Evolutionary conservation across 306 rosid genomes (phyloP).

Genomic region (Vicia faba): DNA sequence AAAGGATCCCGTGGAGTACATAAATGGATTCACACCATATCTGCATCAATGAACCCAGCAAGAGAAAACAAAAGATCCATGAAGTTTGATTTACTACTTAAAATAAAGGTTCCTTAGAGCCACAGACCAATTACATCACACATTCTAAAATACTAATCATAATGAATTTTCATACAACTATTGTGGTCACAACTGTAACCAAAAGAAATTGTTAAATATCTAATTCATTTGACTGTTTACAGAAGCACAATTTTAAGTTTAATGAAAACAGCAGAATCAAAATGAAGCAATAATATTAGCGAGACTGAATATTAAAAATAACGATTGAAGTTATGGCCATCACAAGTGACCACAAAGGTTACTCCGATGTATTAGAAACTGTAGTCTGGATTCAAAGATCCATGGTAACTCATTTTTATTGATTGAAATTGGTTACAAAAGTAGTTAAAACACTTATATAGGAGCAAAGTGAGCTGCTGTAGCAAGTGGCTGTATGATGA

Average conservation of each 20-base stretch:
- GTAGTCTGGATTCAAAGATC: no score
- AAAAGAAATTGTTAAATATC: slow-evolving; percentile 28
- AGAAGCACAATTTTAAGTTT: slow-evolving; percentile 24
- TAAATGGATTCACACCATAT: slow-evolving; percentile 76
- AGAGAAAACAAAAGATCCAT: slow-evolving; percentile 29
- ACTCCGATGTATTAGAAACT: background rate
- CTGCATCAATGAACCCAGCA: slow-evolving; percentile 51
- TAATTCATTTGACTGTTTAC: background rate
- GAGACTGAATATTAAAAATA: background rate
- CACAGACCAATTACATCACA: slow-evolving; percentile 18
- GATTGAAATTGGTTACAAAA: no score
- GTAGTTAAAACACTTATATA: no score
- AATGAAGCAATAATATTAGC: slow-evolving; percentile 20
- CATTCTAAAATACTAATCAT: slow-evolving; percentile 6
- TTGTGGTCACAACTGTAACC: slow-evolving; percentile 26
- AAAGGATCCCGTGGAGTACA: slow-evolving; percentile 60
- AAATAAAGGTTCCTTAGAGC: slow-evolving; percentile 23
- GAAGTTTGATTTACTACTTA: slow-evolving; percentile 30
- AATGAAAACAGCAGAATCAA: slow-evolving; percentile 12
- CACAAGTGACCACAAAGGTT: slow-evolving; percentile 28
- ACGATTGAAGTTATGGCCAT: background rate
- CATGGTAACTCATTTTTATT: no score
- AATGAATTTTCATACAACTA: slow-evolving; percentile 16
- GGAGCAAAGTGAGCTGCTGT: no score
- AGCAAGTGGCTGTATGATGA: no score